These are phyloP conservation scores for Leccinum ochraceum DNA, from an alignment of 768 basidiomycete species.

Conservation along the genomic window DNA sequence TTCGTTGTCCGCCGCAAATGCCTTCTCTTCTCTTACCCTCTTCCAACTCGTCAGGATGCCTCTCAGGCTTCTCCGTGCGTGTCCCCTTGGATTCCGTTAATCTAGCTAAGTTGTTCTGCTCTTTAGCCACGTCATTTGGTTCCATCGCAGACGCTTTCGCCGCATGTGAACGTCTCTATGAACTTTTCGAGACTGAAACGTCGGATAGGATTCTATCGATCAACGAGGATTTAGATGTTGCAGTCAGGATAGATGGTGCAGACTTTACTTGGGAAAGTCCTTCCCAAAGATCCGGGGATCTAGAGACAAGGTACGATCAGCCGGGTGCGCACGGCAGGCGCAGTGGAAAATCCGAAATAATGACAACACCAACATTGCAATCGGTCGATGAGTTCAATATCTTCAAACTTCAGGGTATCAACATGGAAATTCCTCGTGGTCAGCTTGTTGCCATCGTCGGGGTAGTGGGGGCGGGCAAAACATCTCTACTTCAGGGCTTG, in stretches of 20 bases:
- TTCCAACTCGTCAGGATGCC: constrained; percentile 85
- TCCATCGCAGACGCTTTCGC: constrained; percentile 84
- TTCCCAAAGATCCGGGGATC: constrained; percentile 48
- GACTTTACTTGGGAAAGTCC: constrained; percentile 89
- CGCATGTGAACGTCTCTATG: constrained; percentile 73
- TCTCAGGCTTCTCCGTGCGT: constrained; percentile 65
- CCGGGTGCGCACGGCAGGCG: constrained; percentile 6
- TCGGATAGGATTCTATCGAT: constrained; percentile 57
- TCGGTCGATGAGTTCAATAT: constrained; percentile 39
- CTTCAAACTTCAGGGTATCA: constrained; percentile 69
- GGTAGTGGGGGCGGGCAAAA: constrained; percentile 56
- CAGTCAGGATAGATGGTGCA: constrained; percentile 65
- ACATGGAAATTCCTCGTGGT: constrained; percentile 70
- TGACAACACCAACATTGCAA: constrained; percentile 25
- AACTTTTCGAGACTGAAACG: constrained; percentile 83
- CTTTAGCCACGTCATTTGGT: constrained; percentile 64
- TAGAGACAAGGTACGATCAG: constrained; percentile 13
- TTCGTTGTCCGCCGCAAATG: constrained; percentile 60
- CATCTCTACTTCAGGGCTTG: constrained; percentile 69
- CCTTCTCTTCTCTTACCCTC: constrained; percentile 47
- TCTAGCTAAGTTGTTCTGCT: constrained; percentile 4
- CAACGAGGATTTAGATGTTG: constrained; percentile 57
- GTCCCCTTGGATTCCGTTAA: background rate
- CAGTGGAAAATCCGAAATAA: constrained; percentile 17
- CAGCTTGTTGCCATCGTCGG: constrained; percentile 86